Evolutionary conservation across 345 rosid genomes (phyloP), one percentile per base, ranked within the genome.

Genomic region (Pelargonium nanum): DNA sequence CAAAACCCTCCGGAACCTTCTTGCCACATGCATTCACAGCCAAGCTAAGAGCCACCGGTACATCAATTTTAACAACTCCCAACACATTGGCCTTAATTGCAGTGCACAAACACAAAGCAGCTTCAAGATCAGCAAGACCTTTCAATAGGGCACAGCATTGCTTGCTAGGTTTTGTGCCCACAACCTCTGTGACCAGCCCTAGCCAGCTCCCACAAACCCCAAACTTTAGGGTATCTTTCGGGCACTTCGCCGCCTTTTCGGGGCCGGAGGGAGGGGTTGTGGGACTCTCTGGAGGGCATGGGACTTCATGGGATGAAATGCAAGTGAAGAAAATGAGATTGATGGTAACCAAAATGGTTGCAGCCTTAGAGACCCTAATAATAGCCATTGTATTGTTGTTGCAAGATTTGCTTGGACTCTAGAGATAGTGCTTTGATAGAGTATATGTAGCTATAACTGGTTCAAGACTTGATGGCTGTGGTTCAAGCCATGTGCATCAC

Each of bases 61-160:
- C 58, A 8, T 77, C 62, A 45, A 80, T 28, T 21, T 75, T 65
- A 67, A 77, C n/a, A 7, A 63, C n/a, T 20, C 84, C 84, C 57
- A 85, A 65, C 34, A 79, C 73, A 66, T 77, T 80, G 54, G 85
- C 78, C 75, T 87, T 84, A 20, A 91, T 76, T 0, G 84, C 88
- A 9, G 86, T 84, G 69, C 96, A 91, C 17, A 87, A 70, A 67
- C 96, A 91, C 62, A 75, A 10, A 0, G 96, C 93, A 16, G 94
- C 97, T 74, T 91, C 89, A 0, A 88, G 66, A 70, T 91, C 94
- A 0, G 86, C 97, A n/a, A 91, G n/a, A 54, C 97, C 94, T 26
- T 73, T 58, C 26, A 91, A 70, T 20, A 91, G 44, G 2, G 75
- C 63, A 69, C 97, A 91, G 55, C 96, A 91, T 69, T 84, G 78